Percentiles rank a stretch among this genome's conserved stretches.
phyloP scores from a whole-genome alignment of 345 rosid species.

The Garcia nutans region DNA sequence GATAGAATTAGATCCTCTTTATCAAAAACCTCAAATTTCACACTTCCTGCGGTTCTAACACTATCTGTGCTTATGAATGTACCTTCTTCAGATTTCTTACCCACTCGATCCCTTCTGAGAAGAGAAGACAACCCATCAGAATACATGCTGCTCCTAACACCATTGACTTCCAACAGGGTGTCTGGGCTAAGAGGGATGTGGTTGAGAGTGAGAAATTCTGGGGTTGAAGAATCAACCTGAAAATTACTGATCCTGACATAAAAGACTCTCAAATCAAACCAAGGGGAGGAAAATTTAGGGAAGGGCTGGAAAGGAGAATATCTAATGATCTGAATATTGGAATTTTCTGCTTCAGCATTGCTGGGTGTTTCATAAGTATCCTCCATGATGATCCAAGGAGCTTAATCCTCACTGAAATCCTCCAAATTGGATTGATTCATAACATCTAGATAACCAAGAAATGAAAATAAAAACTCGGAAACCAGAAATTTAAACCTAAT shows the following conservation, averaged over 20 bases:
- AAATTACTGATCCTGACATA: constrained; percentile 78
- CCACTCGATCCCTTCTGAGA: constrained; percentile 81
- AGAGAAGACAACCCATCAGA: constrained; percentile 59
- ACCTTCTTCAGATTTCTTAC: constrained; percentile 75
- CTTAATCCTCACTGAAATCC: constrained; percentile 42
- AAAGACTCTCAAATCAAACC: constrained; percentile 90
- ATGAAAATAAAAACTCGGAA: constrained; percentile 14
- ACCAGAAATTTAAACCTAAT: constrained; percentile 14
- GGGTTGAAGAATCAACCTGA: constrained; percentile 61
- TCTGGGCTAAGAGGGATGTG: constrained; percentile 75
- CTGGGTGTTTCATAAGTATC: constrained; percentile 43
- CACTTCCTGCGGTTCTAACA: constrained; percentile 73
- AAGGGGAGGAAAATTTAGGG: constrained; percentile 29
- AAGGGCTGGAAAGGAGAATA: constrained; percentile 53
- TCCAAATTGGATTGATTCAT: constrained; percentile 19
- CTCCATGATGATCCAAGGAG: constrained; percentile 44
- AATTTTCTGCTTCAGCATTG: constrained; percentile 36
- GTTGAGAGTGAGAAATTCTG: constrained; percentile 66
- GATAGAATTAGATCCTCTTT: constrained; percentile 65
- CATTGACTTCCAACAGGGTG: constrained; percentile 75
- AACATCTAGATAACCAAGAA: constrained; percentile 16
- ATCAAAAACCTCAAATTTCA: constrained; percentile 74
- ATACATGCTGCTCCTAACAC: constrained; percentile 51
- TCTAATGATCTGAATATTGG: constrained; percentile 54
- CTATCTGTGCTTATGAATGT: constrained; percentile 88